Percentiles rank a stretch among this genome's conserved stretches.
Conservation (phyloP, 345 rosid species). For the Hevea brasiliensis region DNA sequence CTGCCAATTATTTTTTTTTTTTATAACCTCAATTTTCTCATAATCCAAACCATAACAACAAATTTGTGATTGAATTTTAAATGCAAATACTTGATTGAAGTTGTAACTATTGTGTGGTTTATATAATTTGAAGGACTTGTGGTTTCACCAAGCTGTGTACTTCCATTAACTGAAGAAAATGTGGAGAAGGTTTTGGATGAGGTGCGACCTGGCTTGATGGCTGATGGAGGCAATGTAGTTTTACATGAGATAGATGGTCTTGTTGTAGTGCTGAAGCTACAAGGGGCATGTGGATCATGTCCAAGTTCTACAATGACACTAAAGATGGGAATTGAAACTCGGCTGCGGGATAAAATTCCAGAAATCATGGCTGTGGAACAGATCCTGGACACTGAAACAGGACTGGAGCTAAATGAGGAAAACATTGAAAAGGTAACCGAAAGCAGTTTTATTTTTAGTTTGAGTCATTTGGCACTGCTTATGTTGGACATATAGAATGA, state of each 20-base stretch:
- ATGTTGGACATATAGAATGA: background rate
- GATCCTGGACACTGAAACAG: constrained; percentile 76
- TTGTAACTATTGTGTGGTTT: constrained; percentile 16
- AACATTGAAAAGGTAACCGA: constrained; percentile 72
- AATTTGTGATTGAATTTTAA: background rate
- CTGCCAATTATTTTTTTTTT: background rate
- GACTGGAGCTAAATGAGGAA: constrained; percentile 73
- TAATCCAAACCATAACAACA: background rate
- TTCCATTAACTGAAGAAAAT: constrained; percentile 84
- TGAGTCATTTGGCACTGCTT: background rate
- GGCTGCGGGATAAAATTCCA: constrained; percentile 83
- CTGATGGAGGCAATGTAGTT: constrained; percentile 95
- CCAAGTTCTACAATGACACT: constrained; percentile 95
- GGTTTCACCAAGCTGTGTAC: constrained; percentile 60
- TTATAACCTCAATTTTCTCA: background rate
- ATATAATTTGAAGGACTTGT: constrained; percentile 37
- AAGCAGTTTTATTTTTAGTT: background rate
- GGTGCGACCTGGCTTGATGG: constrained; percentile 87
- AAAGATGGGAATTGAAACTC: constrained; percentile 90
- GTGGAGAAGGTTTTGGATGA: constrained; percentile 87
- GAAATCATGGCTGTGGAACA: constrained; percentile 88
- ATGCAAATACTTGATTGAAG: background rate
- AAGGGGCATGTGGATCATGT: constrained; percentile 98
- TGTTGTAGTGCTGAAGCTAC: constrained; percentile 81
- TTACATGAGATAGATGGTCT: constrained; percentile 94